phyloP scores from a whole-genome alignment of 164 flowering plant genomes.

The Vitis cinerea region DNA sequence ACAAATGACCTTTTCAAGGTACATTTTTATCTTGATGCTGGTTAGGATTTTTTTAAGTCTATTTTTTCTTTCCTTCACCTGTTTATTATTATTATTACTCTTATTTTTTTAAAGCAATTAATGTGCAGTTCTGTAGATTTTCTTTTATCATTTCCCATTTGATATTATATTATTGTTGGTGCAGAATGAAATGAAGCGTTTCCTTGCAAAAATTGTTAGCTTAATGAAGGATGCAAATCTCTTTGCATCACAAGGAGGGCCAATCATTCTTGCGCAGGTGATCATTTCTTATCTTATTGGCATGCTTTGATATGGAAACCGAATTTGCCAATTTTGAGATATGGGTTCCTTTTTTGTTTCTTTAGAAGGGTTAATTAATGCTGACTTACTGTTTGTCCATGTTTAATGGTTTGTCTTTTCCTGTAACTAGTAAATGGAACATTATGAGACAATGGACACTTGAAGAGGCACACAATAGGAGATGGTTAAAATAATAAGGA shows the following conservation, averaged over 20 bases:
- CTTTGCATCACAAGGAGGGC: conserved; percentile 71
- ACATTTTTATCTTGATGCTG: conserved; percentile 7
- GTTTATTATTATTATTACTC: not conserved
- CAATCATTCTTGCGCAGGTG: conserved; percentile 66
- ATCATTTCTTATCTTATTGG: conserved; percentile 6
- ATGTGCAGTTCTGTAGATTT: not conserved
- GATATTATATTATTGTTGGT: conserved; percentile 1
- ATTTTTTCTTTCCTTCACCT: not conserved
- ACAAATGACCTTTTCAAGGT: conserved; percentile 54
- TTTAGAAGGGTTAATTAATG: no score
- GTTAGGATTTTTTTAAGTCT: not conserved
- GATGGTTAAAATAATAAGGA: no score
- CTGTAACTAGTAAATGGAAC: no score
- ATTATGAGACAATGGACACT: no score
- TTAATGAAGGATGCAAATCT: conserved; percentile 56
- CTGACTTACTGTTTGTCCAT: no score
- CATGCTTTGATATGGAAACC: conserved; percentile 4
- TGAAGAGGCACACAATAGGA: no score
- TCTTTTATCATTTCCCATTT: not conserved
- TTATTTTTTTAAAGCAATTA: not conserved
- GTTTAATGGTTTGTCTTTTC: no score
- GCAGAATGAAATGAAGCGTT: conserved; percentile 54
- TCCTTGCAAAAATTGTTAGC: conserved; percentile 46
- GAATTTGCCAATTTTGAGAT: not conserved
- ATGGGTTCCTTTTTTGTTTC: no score